Evolutionary conservation across 78 protist genomes (phyloP).

Genomic region (Anaeramoeba ignava): DNA sequence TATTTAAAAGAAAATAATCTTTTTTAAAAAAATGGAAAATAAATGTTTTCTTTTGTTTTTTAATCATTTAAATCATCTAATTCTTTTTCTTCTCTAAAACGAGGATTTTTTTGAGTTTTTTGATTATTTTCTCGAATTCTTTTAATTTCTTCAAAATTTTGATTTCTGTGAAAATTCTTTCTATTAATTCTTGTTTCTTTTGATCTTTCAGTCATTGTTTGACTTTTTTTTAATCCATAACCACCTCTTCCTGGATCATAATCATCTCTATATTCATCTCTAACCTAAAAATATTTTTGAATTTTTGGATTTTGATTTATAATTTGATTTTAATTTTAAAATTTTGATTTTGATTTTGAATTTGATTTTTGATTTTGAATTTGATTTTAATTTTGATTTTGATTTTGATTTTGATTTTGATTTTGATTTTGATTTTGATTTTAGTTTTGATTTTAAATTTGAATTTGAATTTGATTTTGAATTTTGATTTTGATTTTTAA

Average conservation of each 20-base stretch:
- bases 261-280: slow-evolving; percentile 67
- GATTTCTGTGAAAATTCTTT: neutral
- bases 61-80: neutral
- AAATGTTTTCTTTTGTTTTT: no score
- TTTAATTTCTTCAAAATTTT: neutral
- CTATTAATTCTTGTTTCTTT: neutral
- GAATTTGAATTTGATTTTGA: no score
- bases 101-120: neutral
- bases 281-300: no score
- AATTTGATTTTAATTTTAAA: no score
- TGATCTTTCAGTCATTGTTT: neutral
- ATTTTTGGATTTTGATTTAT: no score
- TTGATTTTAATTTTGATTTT: no score
- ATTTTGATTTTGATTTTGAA: no score
- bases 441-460: no score
- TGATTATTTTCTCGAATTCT: neutral
- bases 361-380: no score
- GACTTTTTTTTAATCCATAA: neutral
- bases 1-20: neutral
- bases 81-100: neutral
- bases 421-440: no score
- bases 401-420: no score
- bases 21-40: neutral
- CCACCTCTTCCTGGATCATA: slow-evolving; percentile 52
- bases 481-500: no score